Conservation (phyloP, 2,329 filamentous ascomycete genomes). For the Pseudocercospora macadamiae region DNA sequence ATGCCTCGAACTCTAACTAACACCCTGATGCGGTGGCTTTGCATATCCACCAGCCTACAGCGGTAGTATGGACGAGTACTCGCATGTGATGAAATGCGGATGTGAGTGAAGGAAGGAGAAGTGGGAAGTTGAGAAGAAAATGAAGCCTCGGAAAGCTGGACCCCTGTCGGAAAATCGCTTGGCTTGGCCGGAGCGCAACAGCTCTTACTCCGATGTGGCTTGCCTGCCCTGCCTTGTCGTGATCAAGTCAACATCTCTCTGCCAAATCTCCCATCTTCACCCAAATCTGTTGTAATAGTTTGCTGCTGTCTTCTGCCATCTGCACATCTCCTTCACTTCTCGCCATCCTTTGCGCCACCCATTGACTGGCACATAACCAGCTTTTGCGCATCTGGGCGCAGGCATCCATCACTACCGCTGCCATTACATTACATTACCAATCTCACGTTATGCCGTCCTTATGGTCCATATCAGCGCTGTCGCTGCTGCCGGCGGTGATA, state of each 20-base stretch:
- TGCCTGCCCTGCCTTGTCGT: no score
- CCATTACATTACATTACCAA: no score
- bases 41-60: not conserved
- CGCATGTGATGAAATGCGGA: not conserved
- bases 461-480: conserved; percentile 25
- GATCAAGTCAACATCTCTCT: not conserved
- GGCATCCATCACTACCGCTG: conserved; percentile 15
- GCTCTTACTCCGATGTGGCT: not conserved
- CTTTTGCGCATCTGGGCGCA: not conserved
- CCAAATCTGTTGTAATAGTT: not conserved
- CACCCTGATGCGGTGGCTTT: not conserved
- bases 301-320: not conserved
- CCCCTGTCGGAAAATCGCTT: no score
- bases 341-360: not conserved
- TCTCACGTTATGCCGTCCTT: conserved; percentile 22
- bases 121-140: no score
- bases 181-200: not conserved
- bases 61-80: no score
- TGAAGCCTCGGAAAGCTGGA: not conserved
- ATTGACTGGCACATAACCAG: not conserved
- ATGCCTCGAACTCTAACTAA: conserved; percentile 8
- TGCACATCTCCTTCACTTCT: not conserved
- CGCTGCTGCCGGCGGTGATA: conserved; percentile 39
- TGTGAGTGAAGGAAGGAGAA: not conserved
- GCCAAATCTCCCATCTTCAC: not conserved